Evolutionary conservation across 768 basidiomycete genomes (phyloP).

Genomic region (Collybiopsis luxurians): DNA sequence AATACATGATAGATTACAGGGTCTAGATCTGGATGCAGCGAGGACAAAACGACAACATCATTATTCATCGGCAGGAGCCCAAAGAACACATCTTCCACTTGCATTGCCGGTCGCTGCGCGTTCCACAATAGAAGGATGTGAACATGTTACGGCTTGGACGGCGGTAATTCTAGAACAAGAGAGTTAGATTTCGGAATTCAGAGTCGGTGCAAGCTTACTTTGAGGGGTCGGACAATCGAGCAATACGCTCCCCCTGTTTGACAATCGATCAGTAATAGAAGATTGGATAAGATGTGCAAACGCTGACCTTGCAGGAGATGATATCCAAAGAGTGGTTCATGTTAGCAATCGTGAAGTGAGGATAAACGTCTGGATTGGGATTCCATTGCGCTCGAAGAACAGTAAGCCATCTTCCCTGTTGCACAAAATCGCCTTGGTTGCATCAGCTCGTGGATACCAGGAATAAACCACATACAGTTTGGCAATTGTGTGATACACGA

Average conservation of each 20-base stretch:
- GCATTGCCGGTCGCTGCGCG: slow-evolving; percentile 76
- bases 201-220: slow-evolving; percentile 32
- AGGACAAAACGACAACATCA: too few species aligned
- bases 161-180: slow-evolving; percentile 61
- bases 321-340: slow-evolving; percentile 80
- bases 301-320: slow-evolving; percentile 59
- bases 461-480: slow-evolving; percentile 53
- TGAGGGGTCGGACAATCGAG: slow-evolving; percentile 54
- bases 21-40: too few species aligned
- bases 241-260: slow-evolving; percentile 66
- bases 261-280: neutral
- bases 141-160: slow-evolving; percentile 88
- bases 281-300: neutral
- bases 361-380: slow-evolving; percentile 74
- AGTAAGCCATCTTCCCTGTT: slow-evolving; percentile 80
- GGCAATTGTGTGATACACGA: slow-evolving; percentile 70
- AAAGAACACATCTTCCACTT: slow-evolving; percentile 76
- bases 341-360: slow-evolving; percentile 80
- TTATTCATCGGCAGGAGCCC: slow-evolving; percentile 50
- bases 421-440: too few species aligned
- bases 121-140: slow-evolving; percentile 73
- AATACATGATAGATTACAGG: too few species aligned
- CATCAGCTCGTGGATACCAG: too few species aligned
- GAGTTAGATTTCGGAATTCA: neutral
- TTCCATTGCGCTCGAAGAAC: slow-evolving; percentile 77